phyloP scores from a whole-genome alignment of 257 asterid genomes.

The Solanum bulbocastanum region DNA sequence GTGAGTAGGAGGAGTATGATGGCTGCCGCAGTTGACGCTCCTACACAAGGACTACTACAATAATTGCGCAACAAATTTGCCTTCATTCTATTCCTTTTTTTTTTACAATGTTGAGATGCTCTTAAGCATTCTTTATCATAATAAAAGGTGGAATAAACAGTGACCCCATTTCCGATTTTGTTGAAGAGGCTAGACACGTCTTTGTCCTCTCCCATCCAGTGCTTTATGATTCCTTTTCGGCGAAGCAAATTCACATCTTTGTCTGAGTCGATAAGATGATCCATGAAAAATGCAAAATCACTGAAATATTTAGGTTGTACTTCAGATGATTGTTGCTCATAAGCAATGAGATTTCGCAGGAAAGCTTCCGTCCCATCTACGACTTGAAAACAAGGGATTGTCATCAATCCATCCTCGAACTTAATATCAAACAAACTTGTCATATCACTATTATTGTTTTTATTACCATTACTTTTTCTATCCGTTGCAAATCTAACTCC shows the following conservation, averaged over 20 bases:
- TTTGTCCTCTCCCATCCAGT: not conserved
- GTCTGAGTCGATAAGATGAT: not conserved
- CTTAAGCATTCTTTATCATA: not conserved
- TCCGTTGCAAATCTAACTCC: not conserved
- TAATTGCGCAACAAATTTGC: not conserved
- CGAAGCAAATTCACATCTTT: constrained; percentile 6
- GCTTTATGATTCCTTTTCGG: not conserved
- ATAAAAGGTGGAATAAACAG: not conserved
- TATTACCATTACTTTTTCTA: not conserved
- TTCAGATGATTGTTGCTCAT: not conserved
- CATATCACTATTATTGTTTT: too few relatives aligned
- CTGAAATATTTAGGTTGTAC: not conserved
- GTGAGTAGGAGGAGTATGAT: too few relatives aligned
- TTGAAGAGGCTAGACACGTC: constrained; percentile 1
- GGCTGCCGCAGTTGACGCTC: not conserved
- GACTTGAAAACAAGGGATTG: not conserved
- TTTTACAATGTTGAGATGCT: not conserved
- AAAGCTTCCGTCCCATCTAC: not conserved
- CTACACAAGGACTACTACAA: not conserved
- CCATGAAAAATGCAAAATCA: constrained; percentile 1
- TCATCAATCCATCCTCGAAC: not conserved
- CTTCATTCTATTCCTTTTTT: fast-evolving
- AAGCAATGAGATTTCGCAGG: constrained; percentile 8
- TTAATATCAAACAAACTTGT: constrained; percentile 2
- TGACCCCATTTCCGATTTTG: not conserved